Evolutionary conservation across 2,329 filamentous ascomycete genomes (phyloP), one percentile per base, ranked within the genome.

Genomic region (Cladosporium colombiae): DNA sequence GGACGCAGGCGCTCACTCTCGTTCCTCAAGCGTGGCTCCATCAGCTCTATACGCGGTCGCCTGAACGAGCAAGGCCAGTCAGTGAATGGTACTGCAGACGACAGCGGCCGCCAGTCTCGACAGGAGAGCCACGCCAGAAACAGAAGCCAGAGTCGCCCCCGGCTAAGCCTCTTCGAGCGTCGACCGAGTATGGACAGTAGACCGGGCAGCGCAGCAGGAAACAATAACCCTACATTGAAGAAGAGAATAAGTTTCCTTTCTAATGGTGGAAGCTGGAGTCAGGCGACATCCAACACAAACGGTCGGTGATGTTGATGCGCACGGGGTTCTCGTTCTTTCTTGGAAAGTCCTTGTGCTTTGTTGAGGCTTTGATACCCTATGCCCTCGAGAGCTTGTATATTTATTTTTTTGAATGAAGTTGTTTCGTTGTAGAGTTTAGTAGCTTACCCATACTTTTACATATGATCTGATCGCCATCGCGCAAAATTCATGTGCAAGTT

Each of bases 211-310:
- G 35, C 55, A 5, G 55, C 56, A 10, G 63, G 63, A n/a, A 76
- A 70, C 35, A 73, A 72, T 1, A 25, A 5, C 10, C 29, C 55
- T 40, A 90, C 88, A 66, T 86, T 96, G 70, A 88, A 89, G 79
- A 94, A 92, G 80, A 81, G 92, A 73, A 82, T 96, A 70, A 95
- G 91, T 76, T 82, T 93, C 72, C 82, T 96, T 73, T 91, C 90
- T 76, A 83, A 93, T 60, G 89, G 90, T 31, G 50, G 33, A 89
- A 88, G 76, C 92, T 91, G 80, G 81, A 81, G 55, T 87, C 85
- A 53, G 16, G 50, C 50, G 11, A 25, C 61, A 8, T 23, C 46
- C 23, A 53, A 35, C 35, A 29, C 14, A 16, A 31, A 10, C 27
- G 55, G 55, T 3, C 11, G 46, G 8, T 25, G 27, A 23, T 53